Evolutionary conservation across 257 asterid genomes (phyloP).

Genomic region (Voacanga thouarsii): DNA sequence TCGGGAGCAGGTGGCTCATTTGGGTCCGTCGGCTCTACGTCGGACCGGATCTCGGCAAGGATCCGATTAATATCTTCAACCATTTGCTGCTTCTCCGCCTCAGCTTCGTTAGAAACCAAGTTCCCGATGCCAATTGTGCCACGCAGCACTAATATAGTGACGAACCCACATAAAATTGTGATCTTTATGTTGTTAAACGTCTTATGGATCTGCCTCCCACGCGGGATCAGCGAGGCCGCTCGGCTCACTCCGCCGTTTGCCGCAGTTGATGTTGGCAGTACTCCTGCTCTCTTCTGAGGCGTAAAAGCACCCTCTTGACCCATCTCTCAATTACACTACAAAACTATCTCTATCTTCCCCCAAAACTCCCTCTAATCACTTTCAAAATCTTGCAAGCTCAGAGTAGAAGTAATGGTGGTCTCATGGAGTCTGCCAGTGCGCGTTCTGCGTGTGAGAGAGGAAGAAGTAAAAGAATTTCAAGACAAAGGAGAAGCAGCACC

Average conservation of each 20-base stretch:
- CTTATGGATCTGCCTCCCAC: constrained; percentile 69
- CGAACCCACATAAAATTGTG: constrained; percentile 78
- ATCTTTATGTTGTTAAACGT: constrained; percentile 76
- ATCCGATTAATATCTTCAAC: constrained; percentile 67
- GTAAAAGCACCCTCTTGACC: constrained; percentile 57
- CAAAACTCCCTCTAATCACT: neutral
- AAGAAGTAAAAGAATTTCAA: constrained; percentile 21
- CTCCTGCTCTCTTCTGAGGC: constrained; percentile 61
- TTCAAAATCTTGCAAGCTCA: neutral
- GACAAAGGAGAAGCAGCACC: constrained; percentile 20
- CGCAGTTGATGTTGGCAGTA: constrained; percentile 42
- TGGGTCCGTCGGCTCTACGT: constrained; percentile 50
- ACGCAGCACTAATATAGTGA: constrained; percentile 79
- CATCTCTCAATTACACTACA: constrained; percentile 23
- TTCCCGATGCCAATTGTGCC: constrained; percentile 83
- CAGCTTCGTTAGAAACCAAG: constrained; percentile 60
- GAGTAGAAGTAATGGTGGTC: neutral
- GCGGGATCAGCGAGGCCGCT: constrained; percentile 43
- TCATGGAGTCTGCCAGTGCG: neutral
- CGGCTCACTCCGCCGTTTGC: constrained; percentile 47
- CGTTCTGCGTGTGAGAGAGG: neutral
- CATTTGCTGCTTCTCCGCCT: constrained; percentile 58
- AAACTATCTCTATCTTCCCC: neutral
- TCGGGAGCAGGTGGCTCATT: constrained; percentile 11
- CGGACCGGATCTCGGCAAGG: constrained; percentile 76